Evolutionary conservation across 805 yeast genomes (phyloP), one percentile per base, ranked within the genome.

Genomic region (Ascoidea tarda): DNA sequence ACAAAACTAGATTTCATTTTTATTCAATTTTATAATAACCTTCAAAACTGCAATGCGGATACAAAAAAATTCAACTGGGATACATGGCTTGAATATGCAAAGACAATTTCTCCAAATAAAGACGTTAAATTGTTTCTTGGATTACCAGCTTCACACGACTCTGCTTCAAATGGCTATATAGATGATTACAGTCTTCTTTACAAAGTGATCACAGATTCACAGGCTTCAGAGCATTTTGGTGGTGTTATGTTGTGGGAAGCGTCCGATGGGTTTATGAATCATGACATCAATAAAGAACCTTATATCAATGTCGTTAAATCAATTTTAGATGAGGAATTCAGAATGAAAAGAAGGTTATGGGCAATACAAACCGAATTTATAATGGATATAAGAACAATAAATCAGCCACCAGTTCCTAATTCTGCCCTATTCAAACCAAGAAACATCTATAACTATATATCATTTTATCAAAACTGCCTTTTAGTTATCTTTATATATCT

Each of bases 1-100:
- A 80, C 87, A 8, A 71, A 77, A 46, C 72, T 89, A 58, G 96
- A 89, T 67, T 87, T 80, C 65, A 84, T 87, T 5, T 87, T 86
- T 63, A 75, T 90, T 58, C 96, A 88, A 69, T 89, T 89, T 69
- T 89, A 88, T 75, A 89, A 89, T 77, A 89, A 89, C 69, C 74
- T 82, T 63, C 86, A 95, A 67, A 68, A 76, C 49, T 70, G 81
- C 53, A 73, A 71, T 46, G 62, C 60, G 6, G 46, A 49, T 33
- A 55, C 62, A n/a, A 57, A 65, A 3, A 58, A 62, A 47, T 89
- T 87, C 74, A 81, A 80, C 66, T 79, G 78, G 76, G 84, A 81
- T 56, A 76, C 85, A 33, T 88, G 96, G 96, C 71, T 73, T 33
- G 64, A 73, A 44, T 87, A 65, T 63, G 95, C 91, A 33, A 56